Evolutionary conservation across 345 rosid genomes (phyloP), one percentile per base, ranked within the genome.

Genomic region (Firmiana major): DNA sequence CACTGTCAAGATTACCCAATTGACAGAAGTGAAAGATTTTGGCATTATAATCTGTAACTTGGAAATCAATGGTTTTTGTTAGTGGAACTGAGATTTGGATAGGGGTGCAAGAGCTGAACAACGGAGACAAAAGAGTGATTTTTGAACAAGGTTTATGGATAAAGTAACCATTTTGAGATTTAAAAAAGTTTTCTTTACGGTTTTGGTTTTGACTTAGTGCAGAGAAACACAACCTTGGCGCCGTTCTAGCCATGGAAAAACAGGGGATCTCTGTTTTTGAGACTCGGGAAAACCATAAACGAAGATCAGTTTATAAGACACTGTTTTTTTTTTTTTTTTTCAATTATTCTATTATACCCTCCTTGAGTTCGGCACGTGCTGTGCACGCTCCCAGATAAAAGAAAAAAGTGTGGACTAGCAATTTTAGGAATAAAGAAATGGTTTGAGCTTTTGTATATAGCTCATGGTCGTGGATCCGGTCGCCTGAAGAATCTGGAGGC

Each of bases 1-100:
- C 90, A 38, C 49, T 79, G 40, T 38, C 53, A 55, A 88, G 88
- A 66, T 84, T 71, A n/a, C 93, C 85, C 73, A 79, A 45, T 78
- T 89, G 81, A 36, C 86, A 85, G 55, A 84, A 75, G 70, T 84
- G 80, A 22, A 80, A 51, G 28, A 87, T 80, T 77, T 74, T 79
- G 43, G 59, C 74, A 69, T 87, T 89, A 46, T 62, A 77, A 75
- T 83, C 84, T n/a, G 65, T 28, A 49, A 57, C 22, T 60, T 38
- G 58, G 24, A 46, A 15, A 45, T 78, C 80, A 43, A 71, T 34
- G 63, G 76, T 17, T 48, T 73, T 73, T n/a, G 68, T 21, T n/a
- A 67, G 36, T 6, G 85, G 67, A 57, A 71, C 21, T 49, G 84
- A 78, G 66, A 74, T 51, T 60, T 79, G 75, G 17, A 76, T 71